A percentile compares a stretch with the other conserved stretches of the same genome.
These are phyloP conservation scores for Hamiltosporidium magnivora DNA, from an alignment of 371 early-diverging fungal species.

Conservation along the genomic window DNA sequence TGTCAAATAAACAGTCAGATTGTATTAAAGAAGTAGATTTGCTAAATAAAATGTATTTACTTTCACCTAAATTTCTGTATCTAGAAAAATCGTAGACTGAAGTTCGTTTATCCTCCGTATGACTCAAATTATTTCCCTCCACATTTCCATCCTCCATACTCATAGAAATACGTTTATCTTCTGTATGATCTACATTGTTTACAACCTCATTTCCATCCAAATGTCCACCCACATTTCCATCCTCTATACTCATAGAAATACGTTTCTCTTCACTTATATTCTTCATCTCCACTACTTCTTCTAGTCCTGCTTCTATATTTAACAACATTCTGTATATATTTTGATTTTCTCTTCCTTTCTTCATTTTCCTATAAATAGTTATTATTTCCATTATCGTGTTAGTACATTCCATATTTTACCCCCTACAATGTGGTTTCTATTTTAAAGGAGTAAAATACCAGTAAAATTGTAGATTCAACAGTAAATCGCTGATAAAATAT, in stretches of 20 bases:
- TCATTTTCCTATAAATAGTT: slow-evolving; percentile 51
- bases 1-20: not conserved
- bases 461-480: too few relatives aligned
- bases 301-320: slow-evolving; percentile 7
- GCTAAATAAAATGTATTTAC: slow-evolving; percentile 1
- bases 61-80: not conserved
- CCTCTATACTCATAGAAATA: not conserved
- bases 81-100: slow-evolving; percentile 1
- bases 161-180: not conserved
- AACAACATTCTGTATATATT: slow-evolving; percentile 25
- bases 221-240: not conserved
- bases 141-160: not conserved
- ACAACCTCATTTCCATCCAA: not conserved
- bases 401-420: not conserved
- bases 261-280: not conserved
- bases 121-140: not conserved
- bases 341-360: slow-evolving; percentile 42
- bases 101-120: not conserved
- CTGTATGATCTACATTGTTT: not conserved
- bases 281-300: slow-evolving; percentile 4
- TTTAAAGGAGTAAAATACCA: too few relatives aligned
- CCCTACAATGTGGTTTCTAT: not conserved
- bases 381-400: slow-evolving; percentile 40
- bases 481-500: too few relatives aligned
- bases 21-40: not conserved